Evolutionary conservation across 2,329 filamentous ascomycete genomes (phyloP), one percentile per base, ranked within the genome.

Genomic region (Rhynchosporium secalis): DNA sequence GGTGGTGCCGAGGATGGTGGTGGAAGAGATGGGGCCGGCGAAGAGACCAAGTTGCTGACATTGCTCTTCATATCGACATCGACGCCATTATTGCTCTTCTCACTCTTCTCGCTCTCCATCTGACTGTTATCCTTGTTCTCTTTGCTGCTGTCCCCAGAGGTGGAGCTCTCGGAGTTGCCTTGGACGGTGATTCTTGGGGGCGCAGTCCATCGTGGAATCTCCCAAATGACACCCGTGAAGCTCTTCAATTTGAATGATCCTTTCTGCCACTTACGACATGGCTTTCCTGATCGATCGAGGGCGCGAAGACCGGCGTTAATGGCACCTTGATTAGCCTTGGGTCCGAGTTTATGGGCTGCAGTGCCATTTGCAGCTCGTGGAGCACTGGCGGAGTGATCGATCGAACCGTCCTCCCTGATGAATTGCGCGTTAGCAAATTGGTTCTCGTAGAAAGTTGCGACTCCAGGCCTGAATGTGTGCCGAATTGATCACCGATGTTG

Each of bases 251-350:
- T 83, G 74, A 98, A 91, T 61, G 87, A 84, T 66, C 92, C 92
- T 76, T 88, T 91, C 74, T 86, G 82, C 95, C 95, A 99, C 75
- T 88, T 93, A 68, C 94, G 90, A 76, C 93, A 97, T 9, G 95
- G 93, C 72, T 94, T 90, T 69, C 94, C 94, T 7, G 90, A 90
- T 65, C 94, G 88, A 76, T 99, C 95, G 67, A 99, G 89, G 12
- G 95, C 94, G 60, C 95, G 91, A 56, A 99, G 87, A 58, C 92
- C 91, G 60, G 95, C 95, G 74, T 99, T 99, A 82, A 99, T 99
- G 63, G 94, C 94, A 67, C 95, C 95, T 72, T 94, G 91, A 75
- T 97, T 98, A 57, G 94, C 94, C 77, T 97, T 98, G 69, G 95
- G 95, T 3, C 94, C 94, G 31, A 98, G 88, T 76, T 96, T 96